phyloP scores from a whole-genome alignment of 2,329 filamentous ascomycete species.

The Lachnellula cervina region DNA sequence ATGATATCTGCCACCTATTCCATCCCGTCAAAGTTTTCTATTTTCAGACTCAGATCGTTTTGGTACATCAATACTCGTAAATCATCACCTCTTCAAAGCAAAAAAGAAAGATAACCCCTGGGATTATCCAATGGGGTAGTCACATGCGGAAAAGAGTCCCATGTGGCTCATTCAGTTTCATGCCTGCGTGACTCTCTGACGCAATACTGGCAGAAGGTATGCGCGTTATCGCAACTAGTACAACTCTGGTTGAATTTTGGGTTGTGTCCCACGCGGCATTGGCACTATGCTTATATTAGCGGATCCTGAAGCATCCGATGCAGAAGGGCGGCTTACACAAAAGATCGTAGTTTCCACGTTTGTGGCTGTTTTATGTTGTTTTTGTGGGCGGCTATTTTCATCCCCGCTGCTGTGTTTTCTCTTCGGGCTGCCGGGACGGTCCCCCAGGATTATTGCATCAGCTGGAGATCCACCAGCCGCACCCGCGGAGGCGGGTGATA shows the following conservation, averaged over 20 bases:
- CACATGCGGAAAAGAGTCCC: background rate
- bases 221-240: constrained; percentile 10
- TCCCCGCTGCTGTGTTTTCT: constrained; percentile 8
- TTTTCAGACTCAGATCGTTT: too few species aligned
- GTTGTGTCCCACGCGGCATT: constrained; percentile 17
- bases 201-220: constrained; percentile 17
- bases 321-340: constrained; percentile 17
- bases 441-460: constrained; percentile 2
- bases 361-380: constrained; percentile 5
- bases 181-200: background rate
- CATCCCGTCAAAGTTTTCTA: background rate
- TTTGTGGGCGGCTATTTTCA: constrained; percentile 2
- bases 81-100: background rate
- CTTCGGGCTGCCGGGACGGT: constrained; percentile 4
- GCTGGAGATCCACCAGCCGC: constrained; percentile 6
- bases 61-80: background rate
- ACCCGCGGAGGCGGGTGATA: constrained; percentile 3
- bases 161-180: background rate
- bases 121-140: background rate
- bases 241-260: constrained; percentile 14
- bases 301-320: background rate
- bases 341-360: constrained; percentile 12
- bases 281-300: constrained; percentile 15
- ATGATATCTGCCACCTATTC: constrained; percentile 1
- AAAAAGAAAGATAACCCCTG: background rate